Conservation (phyloP, 2,329 filamentous ascomycete genomes). For the Bipolaris oryzae region DNA sequence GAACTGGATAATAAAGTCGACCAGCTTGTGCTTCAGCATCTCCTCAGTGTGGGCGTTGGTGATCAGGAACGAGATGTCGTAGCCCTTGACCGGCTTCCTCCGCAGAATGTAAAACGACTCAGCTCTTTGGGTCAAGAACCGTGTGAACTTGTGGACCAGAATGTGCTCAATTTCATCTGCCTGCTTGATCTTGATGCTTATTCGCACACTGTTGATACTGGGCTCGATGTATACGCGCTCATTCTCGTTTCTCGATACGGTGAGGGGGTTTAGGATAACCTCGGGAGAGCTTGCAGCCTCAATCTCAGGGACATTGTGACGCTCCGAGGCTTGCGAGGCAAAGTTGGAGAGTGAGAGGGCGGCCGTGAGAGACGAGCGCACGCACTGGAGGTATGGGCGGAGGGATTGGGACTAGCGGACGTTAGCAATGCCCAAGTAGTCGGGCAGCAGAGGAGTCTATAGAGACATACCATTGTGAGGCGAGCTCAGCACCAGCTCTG, state of each 20-base stretch:
- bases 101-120: conserved; percentile 97
- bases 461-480: conserved; percentile 37
- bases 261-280: conserved; percentile 88
- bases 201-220: conserved; percentile 93
- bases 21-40: conserved; percentile 98
- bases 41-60: conserved; percentile 99
- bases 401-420: conserved; percentile 83
- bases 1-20: conserved; percentile 98
- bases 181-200: conserved; percentile 99
- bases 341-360: conserved; percentile 96
- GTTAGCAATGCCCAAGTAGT: conserved; percentile 30
- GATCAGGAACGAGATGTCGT: conserved; percentile 98
- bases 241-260: conserved; percentile 93
- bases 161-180: conserved; percentile 99
- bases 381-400: conserved; percentile 93
- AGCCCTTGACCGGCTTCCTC: conserved; percentile 96
- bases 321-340: conserved; percentile 92
- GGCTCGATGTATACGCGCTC: conserved; percentile 96
- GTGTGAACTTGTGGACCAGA: conserved; percentile 96
- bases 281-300: conserved; percentile 93
- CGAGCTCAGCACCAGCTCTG: conserved; percentile 27
- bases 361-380: conserved; percentile 90
- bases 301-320: conserved; percentile 97
- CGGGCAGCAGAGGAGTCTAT: background rate
- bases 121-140: conserved; percentile 93